A percentile compares a stretch with the other conserved stretches of the same genome.
phyloP scores from a whole-genome alignment of 257 asterid species.

The Parsonsia alboflavescens region DNA sequence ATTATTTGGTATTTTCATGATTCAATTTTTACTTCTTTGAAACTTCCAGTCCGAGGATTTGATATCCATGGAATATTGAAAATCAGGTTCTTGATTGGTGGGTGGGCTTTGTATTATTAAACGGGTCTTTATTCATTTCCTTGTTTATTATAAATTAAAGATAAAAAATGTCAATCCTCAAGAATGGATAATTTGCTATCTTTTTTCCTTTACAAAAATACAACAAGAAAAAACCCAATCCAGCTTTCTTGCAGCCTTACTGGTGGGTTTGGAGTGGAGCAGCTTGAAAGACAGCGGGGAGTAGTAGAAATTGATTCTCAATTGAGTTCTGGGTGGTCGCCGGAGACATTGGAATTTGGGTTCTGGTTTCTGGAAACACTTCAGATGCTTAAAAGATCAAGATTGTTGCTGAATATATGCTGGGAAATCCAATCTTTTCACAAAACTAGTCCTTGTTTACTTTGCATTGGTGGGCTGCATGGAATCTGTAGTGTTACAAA shows the following conservation, averaged over 20 bases:
- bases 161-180: too few relatives aligned
- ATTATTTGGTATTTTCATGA: too few relatives aligned
- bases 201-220: too few relatives aligned
- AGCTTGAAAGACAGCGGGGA: not conserved
- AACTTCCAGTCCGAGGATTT: too few relatives aligned
- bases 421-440: conserved; percentile 23
- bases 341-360: not conserved
- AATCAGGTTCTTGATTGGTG: too few relatives aligned
- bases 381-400: conserved; percentile 22
- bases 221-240: too few relatives aligned
- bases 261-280: not conserved
- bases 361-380: not conserved
- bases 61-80: too few relatives aligned
- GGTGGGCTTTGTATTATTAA: too few relatives aligned
- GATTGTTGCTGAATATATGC: conserved; percentile 11
- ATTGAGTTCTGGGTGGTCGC: not conserved
- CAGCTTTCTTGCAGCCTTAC: not conserved
- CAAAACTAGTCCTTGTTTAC: not conserved
- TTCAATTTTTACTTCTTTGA: too few relatives aligned
- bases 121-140: too few relatives aligned
- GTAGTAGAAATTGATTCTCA: not conserved
- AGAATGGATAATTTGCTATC: too few relatives aligned
- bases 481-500: conserved; percentile 27
- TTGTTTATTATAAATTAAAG: too few relatives aligned
- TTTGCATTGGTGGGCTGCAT: conserved; percentile 27